Conservation (phyloP, 495 filamentous ascomycete genomes). For the Penicillium herquei region DNA sequence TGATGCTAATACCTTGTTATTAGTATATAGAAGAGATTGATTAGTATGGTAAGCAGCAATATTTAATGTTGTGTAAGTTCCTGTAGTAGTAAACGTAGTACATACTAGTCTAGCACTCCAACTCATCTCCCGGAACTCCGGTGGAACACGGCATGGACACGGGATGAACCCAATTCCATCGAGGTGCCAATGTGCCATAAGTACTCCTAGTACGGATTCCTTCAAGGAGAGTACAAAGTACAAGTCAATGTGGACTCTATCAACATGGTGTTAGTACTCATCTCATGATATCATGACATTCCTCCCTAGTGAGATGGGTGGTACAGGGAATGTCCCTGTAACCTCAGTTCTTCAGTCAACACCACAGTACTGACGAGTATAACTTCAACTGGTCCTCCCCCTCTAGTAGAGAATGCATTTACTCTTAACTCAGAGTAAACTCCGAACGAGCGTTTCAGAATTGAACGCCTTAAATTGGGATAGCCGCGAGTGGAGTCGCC, state of each 20-base stretch:
- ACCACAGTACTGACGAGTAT: background rate
- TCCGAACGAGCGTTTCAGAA: conserved; percentile 23
- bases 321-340: background rate
- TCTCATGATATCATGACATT: background rate
- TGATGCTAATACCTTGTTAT: too few species aligned
- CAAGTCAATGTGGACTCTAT: background rate
- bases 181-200: background rate
- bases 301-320: background rate
- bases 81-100: too few species aligned
- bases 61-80: too few species aligned
- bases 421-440: background rate
- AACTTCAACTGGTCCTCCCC: background rate
- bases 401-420: conserved; percentile 14
- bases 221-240: background rate
- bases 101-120: too few species aligned
- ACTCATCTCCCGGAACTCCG: too few species aligned
- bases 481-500: conserved; percentile 26
- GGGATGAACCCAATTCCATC: background rate
- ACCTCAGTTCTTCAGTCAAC: background rate
- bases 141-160: too few species aligned
- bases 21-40: too few species aligned
- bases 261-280: conserved; percentile 1
- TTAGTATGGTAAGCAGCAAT: too few species aligned
- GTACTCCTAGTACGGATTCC: background rate
- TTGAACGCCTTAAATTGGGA: conserved; percentile 22